Conservation (phyloP, 768 basidiomycete species). For the Suillus alpinus region DNA sequence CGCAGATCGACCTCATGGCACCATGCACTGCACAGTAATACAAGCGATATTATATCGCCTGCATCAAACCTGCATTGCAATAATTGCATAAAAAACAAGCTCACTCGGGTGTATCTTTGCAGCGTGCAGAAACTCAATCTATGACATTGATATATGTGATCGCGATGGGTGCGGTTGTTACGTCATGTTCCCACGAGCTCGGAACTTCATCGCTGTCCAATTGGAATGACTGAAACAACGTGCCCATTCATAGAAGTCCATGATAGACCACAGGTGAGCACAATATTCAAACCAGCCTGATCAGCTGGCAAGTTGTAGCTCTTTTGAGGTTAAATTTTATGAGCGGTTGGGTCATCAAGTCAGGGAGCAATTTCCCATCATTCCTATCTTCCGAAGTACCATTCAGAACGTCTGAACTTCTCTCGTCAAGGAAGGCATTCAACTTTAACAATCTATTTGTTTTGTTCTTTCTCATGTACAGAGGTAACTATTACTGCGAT, state of each 20-base stretch:
- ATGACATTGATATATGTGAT: background rate
- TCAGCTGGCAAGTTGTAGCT: background rate
- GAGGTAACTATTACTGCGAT: constrained; percentile 3
- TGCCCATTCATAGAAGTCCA: background rate
- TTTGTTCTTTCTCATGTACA: background rate
- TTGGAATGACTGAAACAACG: background rate
- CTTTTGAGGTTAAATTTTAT: background rate
- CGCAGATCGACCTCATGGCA: background rate
- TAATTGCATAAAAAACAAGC: background rate
- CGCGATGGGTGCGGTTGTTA: constrained; percentile 3
- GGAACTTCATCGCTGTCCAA: background rate
- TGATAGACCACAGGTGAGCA: background rate
- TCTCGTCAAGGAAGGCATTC: too few relatives aligned
- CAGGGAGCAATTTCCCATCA: background rate
- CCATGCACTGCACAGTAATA: background rate
- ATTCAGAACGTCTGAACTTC: background rate
- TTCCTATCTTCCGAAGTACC: background rate
- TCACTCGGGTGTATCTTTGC: background rate
- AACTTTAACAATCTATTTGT: background rate
- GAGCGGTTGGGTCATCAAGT: background rate
- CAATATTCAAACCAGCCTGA: background rate
- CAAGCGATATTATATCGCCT: constrained; percentile 1
- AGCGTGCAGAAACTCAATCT: background rate
- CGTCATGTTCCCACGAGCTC: background rate
- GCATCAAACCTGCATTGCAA: background rate